Percentiles rank a stretch among this genome's conserved stretches.
phyloP scores from a whole-genome alignment of 2,329 filamentous ascomycete genomes.

The Passalora sequoiae region DNA sequence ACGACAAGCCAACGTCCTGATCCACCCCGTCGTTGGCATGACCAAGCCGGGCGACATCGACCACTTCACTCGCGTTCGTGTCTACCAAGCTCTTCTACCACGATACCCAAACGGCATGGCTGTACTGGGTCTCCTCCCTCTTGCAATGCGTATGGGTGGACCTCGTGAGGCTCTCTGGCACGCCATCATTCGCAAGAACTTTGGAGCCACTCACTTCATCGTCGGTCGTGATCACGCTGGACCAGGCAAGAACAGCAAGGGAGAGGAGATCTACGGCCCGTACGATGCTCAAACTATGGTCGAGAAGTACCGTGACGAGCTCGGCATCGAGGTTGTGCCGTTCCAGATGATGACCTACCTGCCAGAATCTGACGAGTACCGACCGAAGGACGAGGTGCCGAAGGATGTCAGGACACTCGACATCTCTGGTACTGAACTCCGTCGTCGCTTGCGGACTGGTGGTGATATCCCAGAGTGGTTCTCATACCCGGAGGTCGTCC shows the following conservation, averaged over 20 bases:
- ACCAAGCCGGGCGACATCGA: conserved; percentile 99
- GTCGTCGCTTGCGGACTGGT: conserved; percentile 81
- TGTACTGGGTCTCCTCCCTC: conserved; percentile 83
- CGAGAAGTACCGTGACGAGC: conserved; percentile 92
- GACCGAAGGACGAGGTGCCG: conserved; percentile 82
- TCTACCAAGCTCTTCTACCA: conserved; percentile 94
- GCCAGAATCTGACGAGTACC: conserved; percentile 94
- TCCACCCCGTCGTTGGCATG: conserved; percentile 95
- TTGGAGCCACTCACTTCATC: conserved; percentile 98
- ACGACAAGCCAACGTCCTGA: conserved; percentile 96
- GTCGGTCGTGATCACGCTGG: conserved; percentile 97
- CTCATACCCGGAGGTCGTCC: conserved; percentile 98
- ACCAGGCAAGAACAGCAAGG: conserved; percentile 96
- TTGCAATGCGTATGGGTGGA: conserved; percentile 99
- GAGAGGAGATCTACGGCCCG: conserved; percentile 93
- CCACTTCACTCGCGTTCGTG: conserved; percentile 97
- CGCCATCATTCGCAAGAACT: conserved; percentile 99
- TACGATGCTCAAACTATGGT: conserved; percentile 96
- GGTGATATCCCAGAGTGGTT: conserved; percentile 98
- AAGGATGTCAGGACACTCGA: conserved; percentile 70
- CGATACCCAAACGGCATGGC: conserved; percentile 99
- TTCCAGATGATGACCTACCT: conserved; percentile 99
- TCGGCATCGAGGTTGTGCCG: conserved; percentile 96
- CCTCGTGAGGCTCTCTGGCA: conserved; percentile 99
- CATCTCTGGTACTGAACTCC: conserved; percentile 67